Evolutionary conservation across 2,329 filamentous ascomycete genomes (phyloP).

Genomic region (Aspergillus versicolor): DNA sequence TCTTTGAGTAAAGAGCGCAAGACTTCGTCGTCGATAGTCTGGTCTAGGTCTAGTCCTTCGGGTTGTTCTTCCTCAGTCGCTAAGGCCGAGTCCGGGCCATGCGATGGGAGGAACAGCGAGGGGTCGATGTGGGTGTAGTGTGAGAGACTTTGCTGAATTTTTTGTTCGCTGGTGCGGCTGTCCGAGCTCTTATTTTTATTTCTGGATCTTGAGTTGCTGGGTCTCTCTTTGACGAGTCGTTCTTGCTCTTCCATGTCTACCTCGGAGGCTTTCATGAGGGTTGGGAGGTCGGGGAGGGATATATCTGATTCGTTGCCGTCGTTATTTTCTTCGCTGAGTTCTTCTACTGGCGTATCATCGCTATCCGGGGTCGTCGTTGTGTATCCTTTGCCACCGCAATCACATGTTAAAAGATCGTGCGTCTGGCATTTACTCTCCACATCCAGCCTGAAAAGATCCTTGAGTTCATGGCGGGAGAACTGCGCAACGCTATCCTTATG

Average conservation of each 20-base stretch:
- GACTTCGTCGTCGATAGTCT: constrained; percentile 33
- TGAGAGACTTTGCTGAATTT: constrained; percentile 44
- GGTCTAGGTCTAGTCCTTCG: constrained; percentile 22
- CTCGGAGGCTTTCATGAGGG: constrained; percentile 42
- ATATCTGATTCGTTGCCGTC: constrained; percentile 23
- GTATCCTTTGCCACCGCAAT: constrained; percentile 57
- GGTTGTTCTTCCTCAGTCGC: constrained; percentile 4
- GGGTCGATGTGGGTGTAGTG: constrained; percentile 46
- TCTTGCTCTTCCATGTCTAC: constrained; percentile 39
- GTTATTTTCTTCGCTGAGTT: background rate
- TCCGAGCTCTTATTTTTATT: background rate
- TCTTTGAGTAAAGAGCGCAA: constrained; percentile 37
- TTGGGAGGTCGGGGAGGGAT: constrained; percentile 28
- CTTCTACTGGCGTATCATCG: constrained; percentile 4
- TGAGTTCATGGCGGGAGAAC: constrained; percentile 66
- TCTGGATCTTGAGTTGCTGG: background rate
- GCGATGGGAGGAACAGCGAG: constrained; percentile 23
- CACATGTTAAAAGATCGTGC: constrained; percentile 65
- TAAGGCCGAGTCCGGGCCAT: background rate
- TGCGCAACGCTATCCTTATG: constrained; percentile 58
- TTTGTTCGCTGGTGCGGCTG: constrained; percentile 23
- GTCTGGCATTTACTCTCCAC: constrained; percentile 63
- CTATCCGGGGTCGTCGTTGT: constrained; percentile 11
- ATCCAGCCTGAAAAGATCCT: constrained; percentile 66
- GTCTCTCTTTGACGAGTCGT: constrained; percentile 18